Evolutionary conservation across 352 stramenopile genomes (phyloP).

Genomic region (Globisporangium megalacanthum): DNA sequence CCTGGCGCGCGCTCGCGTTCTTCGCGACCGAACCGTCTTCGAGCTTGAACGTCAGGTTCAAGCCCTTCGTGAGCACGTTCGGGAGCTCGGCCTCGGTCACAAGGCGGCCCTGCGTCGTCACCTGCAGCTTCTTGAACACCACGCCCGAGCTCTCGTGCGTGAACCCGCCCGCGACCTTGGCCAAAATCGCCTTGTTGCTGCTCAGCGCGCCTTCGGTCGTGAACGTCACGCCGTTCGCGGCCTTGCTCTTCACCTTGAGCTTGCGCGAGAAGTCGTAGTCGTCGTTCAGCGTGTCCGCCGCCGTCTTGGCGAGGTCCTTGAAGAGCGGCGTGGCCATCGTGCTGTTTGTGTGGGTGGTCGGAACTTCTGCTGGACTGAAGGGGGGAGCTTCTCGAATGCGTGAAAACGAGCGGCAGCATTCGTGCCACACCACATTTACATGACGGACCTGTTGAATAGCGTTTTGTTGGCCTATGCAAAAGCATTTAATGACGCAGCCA

Average conservation of each 20-base stretch:
- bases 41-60: slow-evolving; percentile 83
- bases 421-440: too few relatives aligned
- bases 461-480: too few relatives aligned
- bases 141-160: slow-evolving; percentile 51
- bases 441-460: too few relatives aligned
- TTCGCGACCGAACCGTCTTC: slow-evolving; percentile 78
- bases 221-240: slow-evolving; percentile 78
- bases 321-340: slow-evolving; percentile 73
- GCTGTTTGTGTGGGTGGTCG: too few relatives aligned
- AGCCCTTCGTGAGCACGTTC: slow-evolving; percentile 69
- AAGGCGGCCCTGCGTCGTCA: slow-evolving; percentile 74
- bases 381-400: too few relatives aligned
- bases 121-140: slow-evolving; percentile 86
- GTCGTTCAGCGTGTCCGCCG: slow-evolving; percentile 78
- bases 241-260: slow-evolving; percentile 90
- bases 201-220: slow-evolving; percentile 82
- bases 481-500: too few relatives aligned
- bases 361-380: too few relatives aligned
- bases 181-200: slow-evolving; percentile 85
- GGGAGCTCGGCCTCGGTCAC: slow-evolving; percentile 74
- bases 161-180: slow-evolving; percentile 75
- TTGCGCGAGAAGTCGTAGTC: slow-evolving; percentile 90
- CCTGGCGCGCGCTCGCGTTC: slow-evolving; percentile 68
- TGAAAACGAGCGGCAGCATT: too few relatives aligned
- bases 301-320: slow-evolving; percentile 86